These are phyloP conservation scores for Saccharomycopsis babjevae DNA, from an alignment of 805 yeast species.

Conservation along the genomic window DNA sequence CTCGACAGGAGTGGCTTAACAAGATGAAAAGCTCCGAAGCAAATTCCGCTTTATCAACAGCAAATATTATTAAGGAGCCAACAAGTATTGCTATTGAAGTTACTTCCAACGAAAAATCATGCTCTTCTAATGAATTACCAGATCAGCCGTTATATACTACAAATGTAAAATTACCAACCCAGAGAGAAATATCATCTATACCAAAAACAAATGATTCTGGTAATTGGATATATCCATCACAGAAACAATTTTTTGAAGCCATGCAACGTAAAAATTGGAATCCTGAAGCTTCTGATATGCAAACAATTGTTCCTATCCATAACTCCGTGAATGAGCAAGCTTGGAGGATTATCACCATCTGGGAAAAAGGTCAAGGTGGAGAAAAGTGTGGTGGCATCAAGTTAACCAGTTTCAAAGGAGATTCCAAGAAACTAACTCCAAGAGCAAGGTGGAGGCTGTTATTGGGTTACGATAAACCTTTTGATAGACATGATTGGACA, in stretches of 20 bases:
- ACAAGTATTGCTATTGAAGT: neutral
- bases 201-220: conserved; percentile 53
- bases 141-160: conserved; percentile 27
- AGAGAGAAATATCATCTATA: conserved; percentile 68
- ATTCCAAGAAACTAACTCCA: conserved; percentile 77
- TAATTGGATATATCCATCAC: conserved; percentile 94
- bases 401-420: conserved; percentile 81
- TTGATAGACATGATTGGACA: conserved; percentile 95
- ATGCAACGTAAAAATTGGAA: conserved; percentile 87
- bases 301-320: conserved; percentile 85
- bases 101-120: neutral
- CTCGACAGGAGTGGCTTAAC: conserved; percentile 49
- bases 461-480: conserved; percentile 69
- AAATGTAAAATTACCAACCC: conserved; percentile 46
- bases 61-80: conserved; percentile 2
- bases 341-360: conserved; percentile 71
- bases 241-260: conserved; percentile 88
- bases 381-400: conserved; percentile 76
- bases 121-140: conserved; percentile 35
- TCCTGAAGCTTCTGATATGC: conserved; percentile 77
- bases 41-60: neutral
- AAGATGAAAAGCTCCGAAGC: conserved; percentile 11
- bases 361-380: conserved; percentile 62
- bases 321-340: conserved; percentile 89
- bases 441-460: conserved; percentile 63